Evolutionary conservation across 2,329 filamentous ascomycete species (phyloP).

Genomic region (Xylaria sp.): DNA sequence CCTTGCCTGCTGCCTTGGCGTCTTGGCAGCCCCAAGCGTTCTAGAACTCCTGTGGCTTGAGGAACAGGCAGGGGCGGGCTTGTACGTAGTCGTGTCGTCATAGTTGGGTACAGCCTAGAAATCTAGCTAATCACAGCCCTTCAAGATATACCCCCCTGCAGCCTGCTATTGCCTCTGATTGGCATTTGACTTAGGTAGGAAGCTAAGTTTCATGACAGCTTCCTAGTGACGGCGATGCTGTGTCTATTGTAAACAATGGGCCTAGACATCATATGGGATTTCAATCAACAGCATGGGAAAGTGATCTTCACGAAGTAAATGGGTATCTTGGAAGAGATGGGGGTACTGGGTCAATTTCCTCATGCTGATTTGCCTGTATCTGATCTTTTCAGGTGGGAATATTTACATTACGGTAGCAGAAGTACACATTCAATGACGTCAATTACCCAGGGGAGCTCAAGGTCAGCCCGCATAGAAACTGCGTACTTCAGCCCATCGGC

Average conservation of each 20-base stretch:
- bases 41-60: constrained; percentile 26
- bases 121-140: constrained; percentile 8
- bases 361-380: not conserved
- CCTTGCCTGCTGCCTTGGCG: not conserved
- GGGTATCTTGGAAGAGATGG: not conserved
- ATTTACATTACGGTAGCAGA: not conserved
- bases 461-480: constrained; percentile 9
- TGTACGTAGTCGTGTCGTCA: constrained; percentile 29
- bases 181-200: constrained; percentile 10
- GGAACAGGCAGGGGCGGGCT: not conserved
- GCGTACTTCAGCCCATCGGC: not conserved
- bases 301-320: not conserved
- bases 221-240: constrained; percentile 1
- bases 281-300: not conserved
- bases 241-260: not conserved
- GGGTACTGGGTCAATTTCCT: constrained; percentile 18
- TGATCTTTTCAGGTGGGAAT: not conserved
- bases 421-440: constrained; percentile 30
- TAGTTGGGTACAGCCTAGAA: not conserved
- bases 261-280: not conserved
- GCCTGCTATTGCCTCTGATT: constrained; percentile 17
- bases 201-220: constrained; percentile 12
- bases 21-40: constrained; percentile 11
- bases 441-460: constrained; percentile 5
- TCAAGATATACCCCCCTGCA: not conserved